Evolutionary conservation across 805 yeast species (phyloP), one percentile per base, ranked within the genome.

Genomic region (Kluyveromyces nonfermentans): DNA sequence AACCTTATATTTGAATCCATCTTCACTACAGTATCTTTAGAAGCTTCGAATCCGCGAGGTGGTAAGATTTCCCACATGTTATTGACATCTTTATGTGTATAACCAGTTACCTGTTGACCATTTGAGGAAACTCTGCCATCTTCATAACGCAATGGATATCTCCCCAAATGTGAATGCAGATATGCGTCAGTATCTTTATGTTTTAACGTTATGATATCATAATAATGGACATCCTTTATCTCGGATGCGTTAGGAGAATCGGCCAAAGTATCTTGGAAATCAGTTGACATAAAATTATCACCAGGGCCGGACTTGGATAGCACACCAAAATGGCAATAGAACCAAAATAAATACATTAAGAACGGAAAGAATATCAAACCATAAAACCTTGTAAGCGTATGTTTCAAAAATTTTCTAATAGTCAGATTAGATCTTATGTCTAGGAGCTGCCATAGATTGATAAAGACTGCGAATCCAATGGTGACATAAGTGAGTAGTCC

Each of bases 81-180:
- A 68, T 86, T 85, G 7, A 58, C 49, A 49, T 80, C 88, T 12
- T 64, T 68, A 20, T 70, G 75, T 15, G 63, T 49, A 51, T 69
- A 74, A 54, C 85, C 82, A 4, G 97, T 88, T 37, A 93, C 95
- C 67, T 89, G 96, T 69, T 93, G 97, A 46, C 93, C 88, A 63
- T 85, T 82, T 6, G 97, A 87, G 1, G 96, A 88, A 41, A 93
- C 73, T 68, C 98, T 81, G 8, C 97, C 97, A 62, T 93, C 97
- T 48, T 89, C 96, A 58, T 93, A 93, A 61, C 97, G 82, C 53
- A 88, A 71, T 33, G 97, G 97, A 62, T 89, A 93, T 35, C 66
- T 65, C 40, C 69, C 75, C 17, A 64, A 58, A 60, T 89, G 97
- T 2, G 97, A 90, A 63, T 93, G 97, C 56, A 93, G 73, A 44